Evolutionary conservation across 345 rosid genomes (phyloP), one percentile per base, ranked within the genome.

Genomic region (Boechera stricta): DNA sequence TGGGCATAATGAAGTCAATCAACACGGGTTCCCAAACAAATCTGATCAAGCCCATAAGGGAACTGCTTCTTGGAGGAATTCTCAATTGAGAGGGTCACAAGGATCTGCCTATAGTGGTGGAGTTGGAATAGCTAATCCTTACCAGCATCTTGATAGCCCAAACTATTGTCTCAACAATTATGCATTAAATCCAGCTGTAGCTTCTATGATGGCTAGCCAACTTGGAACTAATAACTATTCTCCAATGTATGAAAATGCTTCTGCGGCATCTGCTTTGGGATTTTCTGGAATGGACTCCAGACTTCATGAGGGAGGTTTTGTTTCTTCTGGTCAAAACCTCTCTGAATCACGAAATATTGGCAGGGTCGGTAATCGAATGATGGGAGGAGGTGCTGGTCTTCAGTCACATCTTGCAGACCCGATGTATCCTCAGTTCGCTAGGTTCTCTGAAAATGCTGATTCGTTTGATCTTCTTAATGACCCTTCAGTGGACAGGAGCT

Each of bases 231-330:
- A 83, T 65, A 89, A 72, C 81, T 75, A 77, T 52, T 89, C 97
- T 13, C 89, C 89, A 28, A 72, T 83, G 56, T 91, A 80, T 85
- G 96, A 90, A 47, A 89, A 91, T 87, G 88, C 79, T 79, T 85
- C 93, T 36, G 87, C 89, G 10, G 89, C 87, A 26, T 81, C 89
- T 4, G 85, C 88, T 64, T 53, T 85, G 84, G 90, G 80, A 24
- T 76, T 72, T 26, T 83, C 88, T 55, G 93, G 95, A 78, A 63
- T 88, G 82, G 94, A 93, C 67, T 78, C 90, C 0, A 85, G 97
- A 77, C 63, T 84, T 48, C 80, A 88, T 47, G 93, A 89, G 10
- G 89, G 91, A 62, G 87, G 87, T 60, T 75, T 3, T 52, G 69
- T 76, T 44, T 82, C 79, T 35, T 62, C 87, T 29, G 91, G 93